Conservation (phyloP, 176 grass and related monocot species). For the Phyllostachys edulis region DNA sequence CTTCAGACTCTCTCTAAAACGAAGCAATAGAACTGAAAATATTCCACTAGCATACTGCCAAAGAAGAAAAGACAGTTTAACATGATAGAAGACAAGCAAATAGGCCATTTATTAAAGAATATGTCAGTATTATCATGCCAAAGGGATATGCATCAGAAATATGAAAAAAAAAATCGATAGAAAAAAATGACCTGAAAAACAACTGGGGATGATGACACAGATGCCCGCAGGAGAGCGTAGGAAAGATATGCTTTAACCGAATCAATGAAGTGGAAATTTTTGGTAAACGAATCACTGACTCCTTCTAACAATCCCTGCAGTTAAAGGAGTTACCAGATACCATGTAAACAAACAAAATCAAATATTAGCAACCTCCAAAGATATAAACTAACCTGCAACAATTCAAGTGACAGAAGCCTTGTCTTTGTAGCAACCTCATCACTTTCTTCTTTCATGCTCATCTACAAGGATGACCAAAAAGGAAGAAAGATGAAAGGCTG, state of each 20-base stretch:
- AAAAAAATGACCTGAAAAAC: conserved; percentile 83
- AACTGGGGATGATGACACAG: conserved; percentile 82
- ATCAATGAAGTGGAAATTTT: conserved; percentile 99
- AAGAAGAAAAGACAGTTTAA: conserved; percentile 42
- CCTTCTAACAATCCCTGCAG: conserved; percentile 93
- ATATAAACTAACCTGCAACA: conserved; percentile 75
- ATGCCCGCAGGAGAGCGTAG: conserved; percentile 85
- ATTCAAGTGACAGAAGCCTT: conserved; percentile 94
- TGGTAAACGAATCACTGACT: conserved; percentile 86
- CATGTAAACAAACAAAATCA: conserved; percentile 44
- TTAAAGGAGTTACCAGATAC: conserved; percentile 23
- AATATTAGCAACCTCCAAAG: conserved; percentile 22
- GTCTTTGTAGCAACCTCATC: conserved; percentile 94
- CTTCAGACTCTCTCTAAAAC: conserved; percentile 97
- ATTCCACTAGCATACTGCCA: conserved; percentile 92
- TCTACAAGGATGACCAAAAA: conserved; percentile 49
- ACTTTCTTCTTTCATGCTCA: conserved; percentile 99
- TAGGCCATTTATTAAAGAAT: background rate
- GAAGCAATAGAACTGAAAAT: conserved; percentile 93
- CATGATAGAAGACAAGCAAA: conserved; percentile 14
- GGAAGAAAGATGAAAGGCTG: background rate
- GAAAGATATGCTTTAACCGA: conserved; percentile 99
- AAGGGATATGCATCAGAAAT: conserved; percentile 23
- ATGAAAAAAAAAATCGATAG: background rate
- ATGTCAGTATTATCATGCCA: conserved; percentile 20